Base-by-base conservation (phyloP, 2,329 filamentous ascomycete genomes). In the Colletotrichum neosansevieriae region DNA sequence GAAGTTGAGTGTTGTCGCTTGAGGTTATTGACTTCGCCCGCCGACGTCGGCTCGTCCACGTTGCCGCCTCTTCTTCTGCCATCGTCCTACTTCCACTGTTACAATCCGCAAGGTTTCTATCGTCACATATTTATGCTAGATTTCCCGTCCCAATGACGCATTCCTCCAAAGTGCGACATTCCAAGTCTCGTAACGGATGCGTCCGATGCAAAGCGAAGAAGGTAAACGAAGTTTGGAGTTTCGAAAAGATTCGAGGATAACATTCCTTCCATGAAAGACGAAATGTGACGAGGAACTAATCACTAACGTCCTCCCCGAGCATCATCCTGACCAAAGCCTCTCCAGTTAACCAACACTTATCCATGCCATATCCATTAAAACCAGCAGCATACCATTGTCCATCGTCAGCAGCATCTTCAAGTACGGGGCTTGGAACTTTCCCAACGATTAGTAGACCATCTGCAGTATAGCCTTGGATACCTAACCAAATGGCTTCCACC, bases 221-320 rank as follows among this genome's bases (percentile, higher is more conserved):
- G 49, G 47, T 17, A 6, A 51, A 9, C 24, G 4, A 7, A 3
- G 3, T 0, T 3, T 0, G 2, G 2, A 2, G 15, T 21, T 21
- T 21, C 21, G 21, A 21, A 21, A 21, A 21, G 21, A 73, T 71
- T n/a, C 65, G 58, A 58, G 71, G 71, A 24, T 71, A 71, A 2
- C 11, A 69, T 32, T 47, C 21, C 21, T 21, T 21, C 21, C 21
- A 21, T 21, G 21, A 21, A 21, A 21, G 21, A 21, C 21, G 3
- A 21, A 21, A 21, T 3, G 21, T 21, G 21, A 21, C 21, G 21
- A 21, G n/a, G n/a, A n/a, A 21, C 21, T 3, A 2, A 21, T 21
- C 21, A 21, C 21, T 2, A 21, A 21, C 21, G 21, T 21, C 21
- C 21, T 21, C 21, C 21, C 21, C 3, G 21, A 21, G 21, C 21